phyloP scores from a whole-genome alignment of 1,284 basidiomycete species.

The Uromyces viciae-fabae region DNA sequence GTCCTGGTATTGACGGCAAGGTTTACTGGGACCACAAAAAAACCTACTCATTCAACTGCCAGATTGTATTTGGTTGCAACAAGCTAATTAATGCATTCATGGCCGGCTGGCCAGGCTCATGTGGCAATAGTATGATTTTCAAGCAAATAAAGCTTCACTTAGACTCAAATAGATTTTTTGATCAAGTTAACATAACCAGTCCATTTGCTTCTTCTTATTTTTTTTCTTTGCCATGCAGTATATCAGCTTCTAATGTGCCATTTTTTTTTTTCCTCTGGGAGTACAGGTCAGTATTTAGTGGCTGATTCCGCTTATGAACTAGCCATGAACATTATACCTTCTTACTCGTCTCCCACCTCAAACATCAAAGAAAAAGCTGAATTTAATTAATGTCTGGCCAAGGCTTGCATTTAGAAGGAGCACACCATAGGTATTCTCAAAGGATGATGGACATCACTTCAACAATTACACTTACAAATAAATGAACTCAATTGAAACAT shows the following conservation, averaged over 20 bases:
- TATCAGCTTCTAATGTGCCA: not conserved
- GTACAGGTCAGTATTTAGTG: not conserved
- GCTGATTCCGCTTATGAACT: not conserved
- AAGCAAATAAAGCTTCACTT: not conserved
- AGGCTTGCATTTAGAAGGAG: not conserved
- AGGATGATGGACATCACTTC: not conserved
- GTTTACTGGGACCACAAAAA: constrained; percentile 7
- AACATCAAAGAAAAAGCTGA: not conserved
- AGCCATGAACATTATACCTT: not conserved
- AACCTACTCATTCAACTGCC: constrained; percentile 2
- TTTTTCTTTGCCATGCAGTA: not conserved
- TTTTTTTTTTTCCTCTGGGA: too few relatives aligned
- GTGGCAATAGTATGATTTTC: too few relatives aligned
- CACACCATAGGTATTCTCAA: constrained; percentile 7
- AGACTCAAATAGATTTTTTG: not conserved
- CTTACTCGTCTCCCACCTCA: not conserved
- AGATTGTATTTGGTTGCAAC: not conserved
- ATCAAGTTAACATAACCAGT: too few relatives aligned
- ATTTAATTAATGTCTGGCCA: constrained; percentile 2
- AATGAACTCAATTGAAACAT: not conserved
- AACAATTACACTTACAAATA: too few relatives aligned
- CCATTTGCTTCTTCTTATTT: not conserved
- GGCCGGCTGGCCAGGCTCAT: constrained; percentile 18
- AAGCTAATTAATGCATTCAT: not conserved
- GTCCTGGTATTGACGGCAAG: constrained; percentile 1